phyloP scores from a whole-genome alignment of 305 asterid genomes.

The Withania somnifera region DNA sequence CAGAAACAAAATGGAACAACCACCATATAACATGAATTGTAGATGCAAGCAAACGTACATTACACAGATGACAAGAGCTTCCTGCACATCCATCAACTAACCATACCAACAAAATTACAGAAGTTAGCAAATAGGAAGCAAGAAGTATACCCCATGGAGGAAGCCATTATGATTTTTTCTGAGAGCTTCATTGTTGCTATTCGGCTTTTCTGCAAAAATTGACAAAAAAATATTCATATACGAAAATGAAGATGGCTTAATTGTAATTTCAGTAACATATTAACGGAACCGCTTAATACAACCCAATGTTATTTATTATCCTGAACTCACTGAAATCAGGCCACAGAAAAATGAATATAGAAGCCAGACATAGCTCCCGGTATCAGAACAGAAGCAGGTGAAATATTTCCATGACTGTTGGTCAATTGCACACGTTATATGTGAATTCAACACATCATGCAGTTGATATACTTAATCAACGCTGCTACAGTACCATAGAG shows the following conservation, averaged over 20 bases:
- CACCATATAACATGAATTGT: not conserved
- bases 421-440: not conserved
- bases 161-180: conserved; percentile 55
- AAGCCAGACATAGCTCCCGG: conserved; percentile 2
- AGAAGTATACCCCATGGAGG: conserved; percentile 58
- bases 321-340: not conserved
- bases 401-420: not conserved
- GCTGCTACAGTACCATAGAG: not conserved
- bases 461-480: not conserved
- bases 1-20: not conserved
- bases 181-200: conserved; percentile 27
- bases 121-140: not conserved
- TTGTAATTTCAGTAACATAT: not conserved
- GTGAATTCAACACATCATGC: not conserved
- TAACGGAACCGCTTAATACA: not conserved
- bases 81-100: not conserved
- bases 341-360: not conserved
- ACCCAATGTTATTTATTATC: not conserved
- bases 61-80: not conserved
- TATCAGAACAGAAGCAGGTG: not conserved
- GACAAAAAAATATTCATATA: not conserved
- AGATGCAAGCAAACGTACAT: not conserved
- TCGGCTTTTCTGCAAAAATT: conserved; percentile 53
- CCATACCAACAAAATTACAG: not conserved
- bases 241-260: not conserved